A percentile compares a stretch with the other conserved stretches of the same genome.
Evolutionary conservation across 345 rosid genomes (phyloP).

Genomic region (Salix purpurea): DNA sequence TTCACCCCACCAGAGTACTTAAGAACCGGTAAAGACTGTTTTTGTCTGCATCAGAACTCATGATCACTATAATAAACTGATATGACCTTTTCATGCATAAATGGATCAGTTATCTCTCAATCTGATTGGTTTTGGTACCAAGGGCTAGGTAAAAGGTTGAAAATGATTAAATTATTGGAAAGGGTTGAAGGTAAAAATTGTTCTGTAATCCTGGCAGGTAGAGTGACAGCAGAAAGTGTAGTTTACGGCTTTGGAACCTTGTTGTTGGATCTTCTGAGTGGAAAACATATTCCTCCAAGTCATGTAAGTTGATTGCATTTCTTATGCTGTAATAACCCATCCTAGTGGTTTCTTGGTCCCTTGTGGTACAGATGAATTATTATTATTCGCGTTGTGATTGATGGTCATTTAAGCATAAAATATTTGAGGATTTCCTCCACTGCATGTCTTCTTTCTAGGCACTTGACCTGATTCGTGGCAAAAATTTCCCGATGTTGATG

Average conservation of each 20-base stretch:
- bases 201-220: constrained; percentile 46
- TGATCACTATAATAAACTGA: neutral
- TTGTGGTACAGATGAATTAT: neutral
- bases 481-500: constrained; percentile 88
- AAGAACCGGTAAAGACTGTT: constrained; percentile 55
- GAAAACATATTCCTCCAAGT: constrained; percentile 96
- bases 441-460: constrained; percentile 44
- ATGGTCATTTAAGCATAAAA: neutral
- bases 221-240: constrained; percentile 87
- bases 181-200: neutral
- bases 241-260: constrained; percentile 96
- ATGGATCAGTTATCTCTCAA: neutral
- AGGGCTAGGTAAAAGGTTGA: neutral
- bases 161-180: neutral
- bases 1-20: constrained; percentile 97
- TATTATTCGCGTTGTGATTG: neutral
- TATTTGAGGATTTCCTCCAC: neutral
- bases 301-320: constrained; percentile 51
- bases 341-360: neutral
- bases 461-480: constrained; percentile 86
- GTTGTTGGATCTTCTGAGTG: constrained; percentile 92
- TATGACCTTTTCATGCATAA: neutral
- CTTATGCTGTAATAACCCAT: neutral
- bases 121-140: neutral
- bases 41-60: neutral